Base-by-base conservation (phyloP, 192 early-diverging fungal species). In the Physocladia obscura region DNA sequence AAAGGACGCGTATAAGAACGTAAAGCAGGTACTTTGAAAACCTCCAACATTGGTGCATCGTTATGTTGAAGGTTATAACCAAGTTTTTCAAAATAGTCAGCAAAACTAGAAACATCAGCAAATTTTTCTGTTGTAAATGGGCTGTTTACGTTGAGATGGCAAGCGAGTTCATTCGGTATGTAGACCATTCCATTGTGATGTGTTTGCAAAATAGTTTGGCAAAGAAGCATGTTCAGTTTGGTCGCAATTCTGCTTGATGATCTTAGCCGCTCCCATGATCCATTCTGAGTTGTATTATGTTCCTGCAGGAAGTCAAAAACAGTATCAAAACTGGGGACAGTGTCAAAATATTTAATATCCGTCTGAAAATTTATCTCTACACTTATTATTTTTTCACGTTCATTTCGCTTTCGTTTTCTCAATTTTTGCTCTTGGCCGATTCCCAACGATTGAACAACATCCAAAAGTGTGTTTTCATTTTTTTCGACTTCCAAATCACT, bases 101-200 rank as follows among this genome's bases (percentile, higher is more conserved):
- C 44, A 63, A 59, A 81, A 30, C 73, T 72, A 31, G 61, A 3
- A 13, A 49, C 56, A 15, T 47, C 63, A 3, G 27, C 44, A 19
- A 44, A 55, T 29, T 69, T 67, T 29, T 17, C 21, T 36, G 59
- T 69, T 19, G 59, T 54, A 44, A 80, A 75, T n/a, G 17, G 40
- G 5, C 48, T 51, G 8, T 22, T 34, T 11, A 70, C 64, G 17
- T 32, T 35, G 58, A 75, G 36, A 57, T 61, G 34, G 11, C 38
- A 24, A 1, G 26, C 15, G 27, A 78, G 29, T 4, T 47, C 13
- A n/a, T n/a, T n/a, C n/a, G 55, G 8, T 4, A 70, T 26, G 36
- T 81, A 81, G 21, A 69, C 75, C 11, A 49, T 35, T 22, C 62
- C 32, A 64, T 78, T 81, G 49, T 78, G 76, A 30, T 74, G 62